These are phyloP conservation scores for Plasmodium cynomolgi DNA, from an alignment of 169 alveolate genomes.

Conservation along the genomic window DNA sequence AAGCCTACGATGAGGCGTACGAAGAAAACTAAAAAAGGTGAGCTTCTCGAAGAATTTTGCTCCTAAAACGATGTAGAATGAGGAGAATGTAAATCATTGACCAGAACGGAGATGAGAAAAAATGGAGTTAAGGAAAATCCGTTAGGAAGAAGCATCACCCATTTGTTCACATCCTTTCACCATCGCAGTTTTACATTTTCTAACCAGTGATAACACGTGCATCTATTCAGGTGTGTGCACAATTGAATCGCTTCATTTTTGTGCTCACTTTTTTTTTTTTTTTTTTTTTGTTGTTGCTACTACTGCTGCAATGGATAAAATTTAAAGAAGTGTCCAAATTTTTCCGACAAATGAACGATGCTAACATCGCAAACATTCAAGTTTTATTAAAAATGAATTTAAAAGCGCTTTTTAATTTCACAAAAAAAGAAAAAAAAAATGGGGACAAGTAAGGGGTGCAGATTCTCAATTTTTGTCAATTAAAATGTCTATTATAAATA, in stretches of 20 bases:
- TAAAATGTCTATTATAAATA: constrained; percentile 71
- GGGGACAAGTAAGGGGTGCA: not conserved
- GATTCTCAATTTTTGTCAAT: constrained; percentile 1
- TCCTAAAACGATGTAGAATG: not conserved
- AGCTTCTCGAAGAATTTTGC: not conserved
- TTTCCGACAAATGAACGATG: not conserved
- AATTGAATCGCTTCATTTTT: not conserved
- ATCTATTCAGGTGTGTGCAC: not conserved
- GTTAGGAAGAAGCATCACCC: not conserved
- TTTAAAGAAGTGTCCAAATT: not conserved
- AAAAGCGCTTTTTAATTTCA: constrained; percentile 3
- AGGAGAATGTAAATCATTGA: not conserved
- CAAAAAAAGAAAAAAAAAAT: constrained; percentile 19
- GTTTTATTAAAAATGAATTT: constrained; percentile 13
- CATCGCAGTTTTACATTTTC: not conserved
- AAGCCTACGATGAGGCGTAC: constrained; percentile 93
- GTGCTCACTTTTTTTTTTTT: not conserved
- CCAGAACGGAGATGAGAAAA: not conserved
- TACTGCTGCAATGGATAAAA: not conserved
- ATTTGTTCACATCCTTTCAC: not conserved
- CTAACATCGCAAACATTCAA: not conserved
- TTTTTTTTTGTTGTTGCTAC: not conserved
- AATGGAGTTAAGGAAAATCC: not conserved
- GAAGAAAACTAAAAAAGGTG: constrained; percentile 77
- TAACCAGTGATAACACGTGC: not conserved